These are phyloP conservation scores for Aspergillus hortae DNA, from an alignment of 2,329 filamentous ascomycete species.

Conservation along the genomic window DNA sequence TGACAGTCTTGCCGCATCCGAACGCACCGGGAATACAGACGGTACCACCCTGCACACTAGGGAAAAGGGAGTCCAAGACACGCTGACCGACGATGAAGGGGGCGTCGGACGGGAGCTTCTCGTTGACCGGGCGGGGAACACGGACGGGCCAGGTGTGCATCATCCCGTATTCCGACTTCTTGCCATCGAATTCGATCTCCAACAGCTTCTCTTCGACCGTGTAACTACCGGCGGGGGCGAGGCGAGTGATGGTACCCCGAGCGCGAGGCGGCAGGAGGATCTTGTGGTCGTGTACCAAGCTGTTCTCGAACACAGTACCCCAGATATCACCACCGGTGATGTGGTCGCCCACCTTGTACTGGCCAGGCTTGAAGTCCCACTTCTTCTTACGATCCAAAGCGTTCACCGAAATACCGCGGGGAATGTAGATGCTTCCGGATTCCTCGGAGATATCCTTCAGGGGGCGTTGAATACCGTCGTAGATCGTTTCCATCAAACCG, in stretches of 20 bases:
- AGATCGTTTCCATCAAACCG: conserved; percentile 97
- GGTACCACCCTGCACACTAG: conserved; percentile 92
- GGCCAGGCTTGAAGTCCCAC: conserved; percentile 88
- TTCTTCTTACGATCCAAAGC: conserved; percentile 87
- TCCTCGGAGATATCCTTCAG: conserved; percentile 76
- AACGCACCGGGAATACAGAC: conserved; percentile 98
- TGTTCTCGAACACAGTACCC: conserved; percentile 94
- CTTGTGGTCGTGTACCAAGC: conserved; percentile 87
- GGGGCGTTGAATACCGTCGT: conserved; percentile 97
- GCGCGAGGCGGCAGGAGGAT: conserved; percentile 88
- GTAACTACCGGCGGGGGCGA: conserved; percentile 85
- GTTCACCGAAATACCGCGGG: conserved; percentile 83
- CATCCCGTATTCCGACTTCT: conserved; percentile 92
- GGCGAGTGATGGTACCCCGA: conserved; percentile 85
- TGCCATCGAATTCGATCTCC: conserved; percentile 95
- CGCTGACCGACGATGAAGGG: conserved; percentile 96
- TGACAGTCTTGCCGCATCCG: conserved; percentile 98
- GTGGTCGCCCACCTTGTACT: conserved; percentile 92
- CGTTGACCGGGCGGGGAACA: conserved; percentile 85
- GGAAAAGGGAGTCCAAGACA: conserved; percentile 94
- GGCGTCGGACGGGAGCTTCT: conserved; percentile 83
- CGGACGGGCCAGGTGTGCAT: conserved; percentile 99
- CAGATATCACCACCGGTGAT: conserved; percentile 95
- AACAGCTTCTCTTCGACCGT: conserved; percentile 91
- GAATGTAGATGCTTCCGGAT: conserved; percentile 92